phyloP scores from a whole-genome alignment of 164 flowering plant species.

The Houttuynia cordata region DNA sequence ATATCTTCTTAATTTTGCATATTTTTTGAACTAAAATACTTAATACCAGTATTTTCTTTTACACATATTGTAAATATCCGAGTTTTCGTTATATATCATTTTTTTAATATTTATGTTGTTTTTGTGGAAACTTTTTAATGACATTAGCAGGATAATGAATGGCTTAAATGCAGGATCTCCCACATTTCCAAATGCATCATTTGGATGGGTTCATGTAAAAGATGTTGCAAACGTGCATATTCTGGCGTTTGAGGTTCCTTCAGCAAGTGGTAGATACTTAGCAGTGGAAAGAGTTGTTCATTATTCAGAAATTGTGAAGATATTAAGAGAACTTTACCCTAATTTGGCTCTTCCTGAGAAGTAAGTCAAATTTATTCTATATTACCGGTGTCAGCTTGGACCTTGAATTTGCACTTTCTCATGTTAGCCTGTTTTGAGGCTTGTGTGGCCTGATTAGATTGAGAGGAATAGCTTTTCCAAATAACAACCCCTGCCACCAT shows the following conservation, averaged over 20 bases:
- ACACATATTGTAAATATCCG: too few relatives aligned
- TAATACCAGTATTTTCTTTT: too few relatives aligned
- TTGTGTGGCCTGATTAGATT: too few relatives aligned
- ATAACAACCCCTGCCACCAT: too few relatives aligned
- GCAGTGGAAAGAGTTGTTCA: slow-evolving; percentile 33
- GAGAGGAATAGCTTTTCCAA: too few relatives aligned
- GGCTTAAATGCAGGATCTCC: slow-evolving; percentile 30
- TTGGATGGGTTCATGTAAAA: slow-evolving; percentile 43
- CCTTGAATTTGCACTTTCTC: too few relatives aligned
- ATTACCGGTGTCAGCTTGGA: too few relatives aligned
- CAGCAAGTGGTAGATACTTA: slow-evolving; percentile 55
- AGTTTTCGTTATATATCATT: too few relatives aligned
- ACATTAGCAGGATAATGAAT: background rate
- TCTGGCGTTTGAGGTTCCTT: slow-evolving; percentile 47
- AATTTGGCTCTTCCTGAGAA: slow-evolving; percentile 27
- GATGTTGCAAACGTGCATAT: slow-evolving; percentile 61
- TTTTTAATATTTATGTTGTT: background rate
- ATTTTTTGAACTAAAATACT: too few relatives aligned
- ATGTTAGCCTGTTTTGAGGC: too few relatives aligned
- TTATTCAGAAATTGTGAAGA: slow-evolving; percentile 26
- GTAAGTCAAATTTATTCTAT: slow-evolving; percentile 19
- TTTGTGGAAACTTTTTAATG: background rate
- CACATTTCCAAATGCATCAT: slow-evolving; percentile 23
- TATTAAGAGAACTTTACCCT: slow-evolving; percentile 36
- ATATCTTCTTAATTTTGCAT: too few relatives aligned